Base-by-base conservation (phyloP, 768 basidiomycete genomes). In the Exidia glandulosa region DNA sequence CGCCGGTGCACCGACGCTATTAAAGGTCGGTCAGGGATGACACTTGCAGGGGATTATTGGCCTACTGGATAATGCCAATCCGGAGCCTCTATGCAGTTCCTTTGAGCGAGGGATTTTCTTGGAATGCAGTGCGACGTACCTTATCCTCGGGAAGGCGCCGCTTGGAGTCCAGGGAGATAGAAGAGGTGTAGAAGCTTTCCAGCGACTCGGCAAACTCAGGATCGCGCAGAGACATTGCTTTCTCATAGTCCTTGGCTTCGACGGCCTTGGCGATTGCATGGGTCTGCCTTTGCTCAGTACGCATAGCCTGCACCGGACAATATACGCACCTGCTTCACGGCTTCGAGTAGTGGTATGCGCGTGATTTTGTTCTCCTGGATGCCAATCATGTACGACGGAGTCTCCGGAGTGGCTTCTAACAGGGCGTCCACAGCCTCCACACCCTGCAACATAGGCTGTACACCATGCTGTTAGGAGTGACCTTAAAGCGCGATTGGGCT, bases 381-480 rank as follows among this genome's bases (percentile, higher is more conserved):
- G 27, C 96, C 94, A 67, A 99, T 98, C 88, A 99, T 95, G 70
- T 94, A 97, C 0, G 93, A 95, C 3, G 95, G 95, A 0, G 89
- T 92, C 23, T 88, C 83, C 3, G 94, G 92, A 0, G 83, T 88
- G 0, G 95, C 82, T 65, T 87, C 84, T 5, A 98, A 76, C 30
- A 98, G 77, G 2, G 91, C 88, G 57, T 93, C 82, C 56, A 98
- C 88, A 1, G 96, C 95, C 68, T 96, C 90, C 32, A 93, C 81
- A 57, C 93, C 94, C 78, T 99, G 94, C n/a, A 98, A 75, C 0
- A 94, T 96, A 0, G 95, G 93, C 93, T 95, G 66, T 12, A 33
- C n/a, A 27, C 59, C 32, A 47, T 41, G 25, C 25, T 27, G 29
- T 68, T 19, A 60, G 54, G 25, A 37, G n/a, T 37, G 27, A 31